These are phyloP conservation scores for Calonectria hawksworthii DNA, from an alignment of 2,329 filamentous ascomycete genomes.

Conservation along the genomic window DNA sequence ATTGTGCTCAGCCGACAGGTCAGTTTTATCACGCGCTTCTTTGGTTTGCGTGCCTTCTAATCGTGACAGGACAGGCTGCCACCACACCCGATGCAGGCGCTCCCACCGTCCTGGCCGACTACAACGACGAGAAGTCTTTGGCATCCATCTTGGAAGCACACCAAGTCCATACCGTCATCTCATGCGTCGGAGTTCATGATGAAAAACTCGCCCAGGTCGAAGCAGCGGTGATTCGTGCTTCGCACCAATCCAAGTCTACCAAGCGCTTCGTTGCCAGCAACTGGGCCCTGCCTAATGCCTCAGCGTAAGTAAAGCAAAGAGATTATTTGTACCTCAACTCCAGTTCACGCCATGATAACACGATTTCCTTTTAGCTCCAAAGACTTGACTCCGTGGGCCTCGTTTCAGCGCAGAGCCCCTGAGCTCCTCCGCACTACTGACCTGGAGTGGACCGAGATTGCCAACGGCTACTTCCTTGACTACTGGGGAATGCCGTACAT, in stretches of 20 bases:
- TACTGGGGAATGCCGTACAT: conserved; percentile 57
- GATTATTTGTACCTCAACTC: not conserved
- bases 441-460: conserved; percentile 56
- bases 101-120: not conserved
- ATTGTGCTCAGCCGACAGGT: conserved; percentile 28
- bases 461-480: conserved; percentile 61
- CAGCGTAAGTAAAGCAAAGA: not conserved
- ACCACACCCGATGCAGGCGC: not conserved
- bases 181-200: conserved; percentile 15
- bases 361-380: not conserved
- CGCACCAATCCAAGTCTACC: conserved; percentile 15
- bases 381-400: conserved; percentile 10
- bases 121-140: not conserved
- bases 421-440: not conserved
- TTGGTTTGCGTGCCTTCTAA: not conserved
- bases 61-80: not conserved
- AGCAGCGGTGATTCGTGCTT: conserved; percentile 12
- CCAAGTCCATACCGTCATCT: conserved; percentile 15
- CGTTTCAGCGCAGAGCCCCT: conserved; percentile 6
- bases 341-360: not conserved
- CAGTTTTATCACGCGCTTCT: not conserved
- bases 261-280: conserved; percentile 28
- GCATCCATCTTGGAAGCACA: not conserved
- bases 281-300: conserved; percentile 18
- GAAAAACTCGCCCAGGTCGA: conserved; percentile 14